These are phyloP conservation scores for Polyporus tsugae DNA, from an alignment of 1,284 basidiomycete genomes.

Conservation along the genomic window DNA sequence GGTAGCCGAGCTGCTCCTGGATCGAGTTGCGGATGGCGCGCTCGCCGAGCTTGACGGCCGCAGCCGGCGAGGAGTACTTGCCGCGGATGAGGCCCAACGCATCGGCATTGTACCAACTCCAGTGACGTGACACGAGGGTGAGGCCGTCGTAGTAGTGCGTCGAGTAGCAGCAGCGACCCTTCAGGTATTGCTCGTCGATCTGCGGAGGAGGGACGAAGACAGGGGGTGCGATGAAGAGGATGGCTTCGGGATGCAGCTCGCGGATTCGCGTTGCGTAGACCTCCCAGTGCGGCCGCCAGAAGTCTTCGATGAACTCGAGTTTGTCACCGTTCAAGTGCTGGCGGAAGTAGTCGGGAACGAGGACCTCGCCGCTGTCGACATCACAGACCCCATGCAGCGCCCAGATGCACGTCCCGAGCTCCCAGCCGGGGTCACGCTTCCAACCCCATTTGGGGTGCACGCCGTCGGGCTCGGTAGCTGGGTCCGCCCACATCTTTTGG, in stretches of 20 bases:
- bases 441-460: constrained; percentile 80
- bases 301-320: constrained; percentile 81
- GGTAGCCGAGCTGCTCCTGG: constrained; percentile 84
- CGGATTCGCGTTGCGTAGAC: constrained; percentile 75
- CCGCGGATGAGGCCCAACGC: constrained; percentile 90
- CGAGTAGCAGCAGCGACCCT: constrained; percentile 81
- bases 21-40: constrained; percentile 83
- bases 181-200: constrained; percentile 67
- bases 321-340: constrained; percentile 41
- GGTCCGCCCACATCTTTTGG: constrained; percentile 74
- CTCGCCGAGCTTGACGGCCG: constrained; percentile 83
- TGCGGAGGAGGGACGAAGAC: constrained; percentile 87
- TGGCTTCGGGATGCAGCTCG: constrained; percentile 81
- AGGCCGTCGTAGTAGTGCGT: constrained; percentile 97
- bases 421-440: constrained; percentile 81
- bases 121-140: constrained; percentile 84
- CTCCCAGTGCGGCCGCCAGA: constrained; percentile 84
- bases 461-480: constrained; percentile 50
- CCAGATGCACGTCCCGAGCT: constrained; percentile 90
- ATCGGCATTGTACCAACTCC: constrained; percentile 98
- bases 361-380: constrained; percentile 67
- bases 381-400: constrained; percentile 96
- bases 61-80: constrained; percentile 79
- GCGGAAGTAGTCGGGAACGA: constrained; percentile 85
- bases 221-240: constrained; percentile 92